These are phyloP conservation scores for Leucocoprinus leucothites DNA, from an alignment of 768 basidiomycete genomes.

Conservation along the genomic window DNA sequence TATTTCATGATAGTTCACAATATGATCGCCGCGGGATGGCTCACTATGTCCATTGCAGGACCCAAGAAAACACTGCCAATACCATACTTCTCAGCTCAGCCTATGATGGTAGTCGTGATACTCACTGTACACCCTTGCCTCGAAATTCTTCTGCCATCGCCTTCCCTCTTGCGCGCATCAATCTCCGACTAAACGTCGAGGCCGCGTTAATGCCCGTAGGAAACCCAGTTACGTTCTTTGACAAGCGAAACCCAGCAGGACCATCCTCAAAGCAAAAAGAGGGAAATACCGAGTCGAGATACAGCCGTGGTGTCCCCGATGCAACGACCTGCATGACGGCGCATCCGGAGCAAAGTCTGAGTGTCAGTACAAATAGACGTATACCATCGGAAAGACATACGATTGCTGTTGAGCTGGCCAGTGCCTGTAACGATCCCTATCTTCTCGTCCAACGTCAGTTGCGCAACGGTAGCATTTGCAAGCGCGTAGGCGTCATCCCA, in stretches of 20 bases:
- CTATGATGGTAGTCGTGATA: not conserved
- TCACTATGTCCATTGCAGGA: conserved; percentile 53
- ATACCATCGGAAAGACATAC: conserved; percentile 18
- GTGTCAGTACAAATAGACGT: not conserved
- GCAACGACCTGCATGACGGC: conserved; percentile 34
- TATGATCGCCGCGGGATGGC: conserved; percentile 15
- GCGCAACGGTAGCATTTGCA: conserved; percentile 30
- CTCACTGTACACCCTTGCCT: conserved; percentile 61
- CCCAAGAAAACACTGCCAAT: conserved; percentile 41
- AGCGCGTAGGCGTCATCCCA: conserved; percentile 43
- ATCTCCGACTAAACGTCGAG: conserved; percentile 51
- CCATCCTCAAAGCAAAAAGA: conserved; percentile 48
- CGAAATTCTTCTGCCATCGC: conserved; percentile 67
- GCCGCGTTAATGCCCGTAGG: conserved; percentile 59
- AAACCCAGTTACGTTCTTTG: conserved; percentile 44
- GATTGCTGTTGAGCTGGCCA: conserved; percentile 37
- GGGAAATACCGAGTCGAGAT: conserved; percentile 36
- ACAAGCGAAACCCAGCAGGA: conserved; percentile 41
- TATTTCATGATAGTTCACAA: not conserved
- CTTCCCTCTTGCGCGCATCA: conserved; percentile 60
- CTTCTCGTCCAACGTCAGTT: conserved; percentile 45
- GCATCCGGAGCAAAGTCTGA: not conserved
- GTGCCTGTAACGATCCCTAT: conserved; percentile 43
- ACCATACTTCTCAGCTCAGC: not conserved
- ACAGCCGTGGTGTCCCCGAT: conserved; percentile 44